Conservation (phyloP, 805 yeast genomes). For the Candida nemodendra region DNA sequence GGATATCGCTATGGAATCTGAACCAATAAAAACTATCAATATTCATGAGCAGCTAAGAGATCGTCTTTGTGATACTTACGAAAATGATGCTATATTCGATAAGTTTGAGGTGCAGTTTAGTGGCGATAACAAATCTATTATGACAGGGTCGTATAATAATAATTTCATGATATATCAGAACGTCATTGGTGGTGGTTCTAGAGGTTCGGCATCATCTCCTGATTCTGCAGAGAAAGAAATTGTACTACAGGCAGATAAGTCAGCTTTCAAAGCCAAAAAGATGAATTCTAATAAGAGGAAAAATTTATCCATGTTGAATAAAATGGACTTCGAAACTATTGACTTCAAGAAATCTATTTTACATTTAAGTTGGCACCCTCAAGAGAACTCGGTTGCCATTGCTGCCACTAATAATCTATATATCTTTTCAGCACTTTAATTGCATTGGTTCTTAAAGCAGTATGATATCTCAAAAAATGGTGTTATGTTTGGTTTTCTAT, state of each 20-base stretch:
- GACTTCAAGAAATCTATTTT: conserved; percentile 93
- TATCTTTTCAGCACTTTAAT: conserved; percentile 71
- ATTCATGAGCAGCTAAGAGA: conserved; percentile 95
- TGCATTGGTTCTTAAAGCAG: background rate
- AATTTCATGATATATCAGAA: conserved; percentile 96
- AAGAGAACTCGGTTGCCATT: conserved; percentile 92
- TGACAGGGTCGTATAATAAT: conserved; percentile 97
- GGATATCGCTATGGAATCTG: conserved; percentile 97
- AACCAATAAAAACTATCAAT: conserved; percentile 90
- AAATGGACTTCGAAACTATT: conserved; percentile 73
- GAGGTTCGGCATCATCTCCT: conserved; percentile 7
- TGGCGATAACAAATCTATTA: conserved; percentile 87
- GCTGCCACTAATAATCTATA: conserved; percentile 96
- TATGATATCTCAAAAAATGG: background rate
- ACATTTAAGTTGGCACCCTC: conserved; percentile 98
- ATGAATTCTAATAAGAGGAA: conserved; percentile 43
- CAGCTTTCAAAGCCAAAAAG: conserved; percentile 86
- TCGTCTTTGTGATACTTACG: conserved; percentile 93
- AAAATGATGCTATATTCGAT: conserved; percentile 97
- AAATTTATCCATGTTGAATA: conserved; percentile 45
- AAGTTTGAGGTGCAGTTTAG: conserved; percentile 95
- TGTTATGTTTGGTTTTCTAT: background rate
- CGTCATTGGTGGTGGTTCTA: conserved; percentile 41
- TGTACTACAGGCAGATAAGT: conserved; percentile 94
- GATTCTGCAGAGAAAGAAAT: conserved; percentile 54